phyloP scores from a whole-genome alignment of 306 rosid genomes.

The Hippophae gyantsensis region DNA sequence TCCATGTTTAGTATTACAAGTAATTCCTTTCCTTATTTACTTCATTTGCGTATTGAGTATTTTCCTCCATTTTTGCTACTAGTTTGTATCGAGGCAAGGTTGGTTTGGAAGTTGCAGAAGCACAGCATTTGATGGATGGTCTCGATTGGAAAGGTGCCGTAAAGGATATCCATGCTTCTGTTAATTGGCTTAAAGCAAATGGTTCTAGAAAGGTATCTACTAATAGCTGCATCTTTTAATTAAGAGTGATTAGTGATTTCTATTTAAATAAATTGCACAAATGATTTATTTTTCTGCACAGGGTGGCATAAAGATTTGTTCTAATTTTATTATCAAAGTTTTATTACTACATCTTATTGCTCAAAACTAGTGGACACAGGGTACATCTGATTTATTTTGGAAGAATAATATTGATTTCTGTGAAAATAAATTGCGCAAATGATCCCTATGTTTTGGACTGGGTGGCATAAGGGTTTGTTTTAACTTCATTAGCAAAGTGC shows the following conservation, averaged over 20 bases:
- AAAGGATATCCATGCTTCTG: slow-evolving; percentile 74
- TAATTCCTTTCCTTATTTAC: not conserved
- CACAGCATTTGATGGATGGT: slow-evolving; percentile 78
- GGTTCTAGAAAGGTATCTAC: slow-evolving; percentile 73
- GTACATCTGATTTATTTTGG: too few species aligned
- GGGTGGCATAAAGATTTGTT: not conserved
- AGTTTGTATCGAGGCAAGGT: slow-evolving; percentile 79
- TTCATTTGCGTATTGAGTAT: slow-evolving; percentile 7
- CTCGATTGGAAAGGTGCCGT: slow-evolving; percentile 98
- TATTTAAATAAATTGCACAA: not conserved
- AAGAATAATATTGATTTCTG: too few species aligned
- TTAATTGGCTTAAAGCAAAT: slow-evolving; percentile 83
- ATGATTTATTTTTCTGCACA: not conserved
- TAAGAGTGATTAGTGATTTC: not conserved
- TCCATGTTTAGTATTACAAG: not conserved
- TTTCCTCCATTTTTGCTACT: not conserved
- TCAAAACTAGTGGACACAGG: too few species aligned
- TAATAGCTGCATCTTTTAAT: slow-evolving; percentile 6
- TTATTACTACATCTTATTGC: too few species aligned
- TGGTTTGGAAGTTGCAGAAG: slow-evolving; percentile 86
- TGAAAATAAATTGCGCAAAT: too few species aligned
- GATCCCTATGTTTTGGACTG: too few species aligned
- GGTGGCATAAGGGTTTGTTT: too few species aligned
- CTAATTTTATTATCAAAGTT: too few species aligned
- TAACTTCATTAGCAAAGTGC: too few species aligned